Conservation (phyloP, 345 rosid genomes). For the Leavenworthia alabamica region DNA sequence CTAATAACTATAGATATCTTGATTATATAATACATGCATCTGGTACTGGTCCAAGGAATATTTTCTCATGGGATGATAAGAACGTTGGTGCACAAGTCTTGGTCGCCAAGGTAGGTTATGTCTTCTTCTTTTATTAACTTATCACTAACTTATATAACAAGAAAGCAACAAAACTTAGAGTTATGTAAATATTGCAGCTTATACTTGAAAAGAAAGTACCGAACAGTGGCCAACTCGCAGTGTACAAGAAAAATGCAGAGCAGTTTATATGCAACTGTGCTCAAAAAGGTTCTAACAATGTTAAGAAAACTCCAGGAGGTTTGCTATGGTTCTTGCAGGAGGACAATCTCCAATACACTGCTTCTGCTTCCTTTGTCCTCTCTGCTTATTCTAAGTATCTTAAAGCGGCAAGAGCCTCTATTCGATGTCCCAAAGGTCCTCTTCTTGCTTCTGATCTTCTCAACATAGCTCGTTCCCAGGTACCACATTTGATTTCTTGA, state of each 20-base stretch:
- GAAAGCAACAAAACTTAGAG: neutral
- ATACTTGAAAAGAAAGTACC: constrained; percentile 41
- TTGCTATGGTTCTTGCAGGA: constrained; percentile 44
- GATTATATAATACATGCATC: constrained; percentile 61
- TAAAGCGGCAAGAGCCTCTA: constrained; percentile 25
- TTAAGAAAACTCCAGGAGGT: constrained; percentile 47
- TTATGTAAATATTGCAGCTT: constrained; percentile 44
- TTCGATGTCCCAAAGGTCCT: constrained; percentile 36
- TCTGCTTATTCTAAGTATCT: constrained; percentile 40
- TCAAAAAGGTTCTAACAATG: constrained; percentile 59
- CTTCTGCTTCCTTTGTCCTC: constrained; percentile 42
- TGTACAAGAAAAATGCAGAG: constrained; percentile 84
- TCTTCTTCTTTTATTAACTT: neutral
- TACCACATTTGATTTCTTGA: neutral
- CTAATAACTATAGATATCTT: constrained; percentile 54
- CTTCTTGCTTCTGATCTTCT: constrained; percentile 35
- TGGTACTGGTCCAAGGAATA: constrained; percentile 44
- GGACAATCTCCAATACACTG: constrained; percentile 48
- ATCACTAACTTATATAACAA: neutral
- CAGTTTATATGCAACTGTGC: constrained; percentile 78
- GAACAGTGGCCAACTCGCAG: constrained; percentile 32
- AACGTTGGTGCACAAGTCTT: constrained; percentile 79
- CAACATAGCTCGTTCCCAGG: constrained; percentile 25
- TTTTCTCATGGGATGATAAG: constrained; percentile 93
- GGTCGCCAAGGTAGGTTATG: constrained; percentile 60